Conservation (phyloP, 176 grass and related monocot genomes). For the Zea luxurians region DNA sequence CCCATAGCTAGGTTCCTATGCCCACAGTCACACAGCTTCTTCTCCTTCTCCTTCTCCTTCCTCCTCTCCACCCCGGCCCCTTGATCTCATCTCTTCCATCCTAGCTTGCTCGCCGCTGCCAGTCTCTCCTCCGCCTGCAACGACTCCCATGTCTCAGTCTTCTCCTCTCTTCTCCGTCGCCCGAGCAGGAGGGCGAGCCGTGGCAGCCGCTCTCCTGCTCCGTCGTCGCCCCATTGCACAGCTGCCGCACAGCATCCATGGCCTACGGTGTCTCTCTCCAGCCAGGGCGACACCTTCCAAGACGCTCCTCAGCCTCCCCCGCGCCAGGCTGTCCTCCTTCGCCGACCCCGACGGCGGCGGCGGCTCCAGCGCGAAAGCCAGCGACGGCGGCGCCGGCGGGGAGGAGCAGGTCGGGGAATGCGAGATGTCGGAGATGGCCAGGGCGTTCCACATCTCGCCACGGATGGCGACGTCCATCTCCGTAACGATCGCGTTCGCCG, state of each 20-base stretch:
- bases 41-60: conserved; percentile 35
- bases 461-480: conserved; percentile 66
- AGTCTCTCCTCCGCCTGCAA: conserved; percentile 15
- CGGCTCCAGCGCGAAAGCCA: conserved; percentile 32
- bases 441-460: conserved; percentile 82
- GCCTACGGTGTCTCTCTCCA: conserved; percentile 12
- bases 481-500: conserved; percentile 66
- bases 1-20: conserved; percentile 43
- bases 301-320: conserved; percentile 34
- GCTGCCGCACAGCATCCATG: conserved; percentile 38
- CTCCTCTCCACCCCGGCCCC: conserved; percentile 34
- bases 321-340: conserved; percentile 66
- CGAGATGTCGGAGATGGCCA: conserved; percentile 66
- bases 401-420: conserved; percentile 29
- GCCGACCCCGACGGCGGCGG: conserved; percentile 51
- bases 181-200: conserved; percentile 49
- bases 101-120: neutral
- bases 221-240: conserved; percentile 37
- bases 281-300: conserved; percentile 24
- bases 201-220: conserved; percentile 50
- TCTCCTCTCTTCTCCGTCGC: conserved; percentile 66
- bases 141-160: conserved; percentile 68
- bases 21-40: neutral
- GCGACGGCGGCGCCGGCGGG: neutral
- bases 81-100: conserved; percentile 34